Base-by-base conservation (phyloP, 1,284 basidiomycete genomes). In the Wallemia hederae region DNA sequence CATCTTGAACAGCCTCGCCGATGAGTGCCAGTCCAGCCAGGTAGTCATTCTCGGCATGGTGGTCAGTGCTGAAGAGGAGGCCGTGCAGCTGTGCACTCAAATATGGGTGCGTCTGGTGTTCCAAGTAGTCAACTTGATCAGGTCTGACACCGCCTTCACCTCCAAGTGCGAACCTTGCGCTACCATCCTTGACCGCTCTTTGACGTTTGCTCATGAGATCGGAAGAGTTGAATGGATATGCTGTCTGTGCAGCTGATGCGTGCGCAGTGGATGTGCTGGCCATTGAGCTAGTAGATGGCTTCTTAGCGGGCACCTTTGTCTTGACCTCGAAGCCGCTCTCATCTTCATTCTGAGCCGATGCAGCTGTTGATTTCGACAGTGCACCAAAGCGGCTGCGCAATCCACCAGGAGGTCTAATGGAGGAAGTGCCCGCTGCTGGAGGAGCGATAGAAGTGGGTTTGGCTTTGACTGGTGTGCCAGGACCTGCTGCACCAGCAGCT, bases 1-100 rank as follows among this genome's bases (percentile, higher is more conserved):
- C 66, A 62, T 73, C 72, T 62, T 76, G 72, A 73, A 83, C 88
- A 68, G 89, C 81, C 27, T 91, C 83, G 63, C 80, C 76, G 56
- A 92, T 75, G 59, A 76, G 75, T 1, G 77, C 74, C 60, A 98
- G 72, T 0, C 84, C 94, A 25, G 77, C 75, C 62, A 96, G 78
- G 66, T 85, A 83, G 69, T 98, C 94, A 67, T 90, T 91, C 65
- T 98, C 83, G 1, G 90, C 87, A 65, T 85, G 86, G 70, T 98
- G 92, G 68, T 96, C 92, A 65, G 85, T 87, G 68, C 90, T 94
- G 74, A 98, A 99, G 56, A 98, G 75, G 33, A 80, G 78, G 2
- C 77, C 72, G n/a, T 84, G 70, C 1, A 97, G 72, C 3, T 88
- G 83, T 62, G 81, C 80, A 14, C 83, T 83, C 15, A 79, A 76